Percentiles rank a stretch among this genome's conserved stretches.
Evolutionary conservation across 495 filamentous ascomycete genomes (phyloP).

Genomic region (Penicillium egyptiacum): DNA sequence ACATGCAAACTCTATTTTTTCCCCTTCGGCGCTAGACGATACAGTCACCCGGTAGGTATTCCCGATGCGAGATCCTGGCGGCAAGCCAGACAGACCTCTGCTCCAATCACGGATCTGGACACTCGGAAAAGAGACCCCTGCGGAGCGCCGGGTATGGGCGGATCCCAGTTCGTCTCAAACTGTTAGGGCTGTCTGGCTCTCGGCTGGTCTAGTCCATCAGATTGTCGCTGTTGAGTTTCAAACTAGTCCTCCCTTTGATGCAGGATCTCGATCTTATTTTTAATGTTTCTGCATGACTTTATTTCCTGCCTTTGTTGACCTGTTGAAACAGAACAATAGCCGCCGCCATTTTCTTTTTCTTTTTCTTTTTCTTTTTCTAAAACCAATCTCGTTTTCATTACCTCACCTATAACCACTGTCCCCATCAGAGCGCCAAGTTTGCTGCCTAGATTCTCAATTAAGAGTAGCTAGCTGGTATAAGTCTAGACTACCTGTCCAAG

Average conservation of each 20-base stretch:
- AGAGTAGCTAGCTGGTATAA: too few relatives aligned
- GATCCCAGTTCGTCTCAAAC: conserved; percentile 21
- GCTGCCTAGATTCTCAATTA: not conserved
- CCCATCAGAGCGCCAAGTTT: conserved; percentile 10
- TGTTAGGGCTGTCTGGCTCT: conserved; percentile 5
- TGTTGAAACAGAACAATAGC: conserved; percentile 11
- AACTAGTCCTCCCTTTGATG: conserved; percentile 1
- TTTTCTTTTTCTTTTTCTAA: not conserved
- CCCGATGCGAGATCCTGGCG: conserved; percentile 24
- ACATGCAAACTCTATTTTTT: conserved; percentile 11
- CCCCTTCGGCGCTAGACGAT: conserved; percentile 19
- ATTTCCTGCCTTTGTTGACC: not conserved
- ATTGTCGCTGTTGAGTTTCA: conserved; percentile 26
- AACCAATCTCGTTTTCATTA: not conserved
- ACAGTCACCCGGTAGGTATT: conserved; percentile 2
- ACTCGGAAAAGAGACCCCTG: conserved; percentile 7
- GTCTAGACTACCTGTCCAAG: not conserved
- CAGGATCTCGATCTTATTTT: conserved; percentile 4
- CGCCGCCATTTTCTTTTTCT: not conserved
- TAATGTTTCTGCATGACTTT: conserved; percentile 2
- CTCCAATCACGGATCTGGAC: conserved; percentile 16
- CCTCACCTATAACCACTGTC: not conserved
- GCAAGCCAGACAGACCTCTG: conserved; percentile 18
- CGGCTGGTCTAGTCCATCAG: conserved; percentile 13
- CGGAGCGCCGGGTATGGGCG: conserved; percentile 19